phyloP scores from a whole-genome alignment of 129 eudicot genomes.

The Deinandra increscens region DNA sequence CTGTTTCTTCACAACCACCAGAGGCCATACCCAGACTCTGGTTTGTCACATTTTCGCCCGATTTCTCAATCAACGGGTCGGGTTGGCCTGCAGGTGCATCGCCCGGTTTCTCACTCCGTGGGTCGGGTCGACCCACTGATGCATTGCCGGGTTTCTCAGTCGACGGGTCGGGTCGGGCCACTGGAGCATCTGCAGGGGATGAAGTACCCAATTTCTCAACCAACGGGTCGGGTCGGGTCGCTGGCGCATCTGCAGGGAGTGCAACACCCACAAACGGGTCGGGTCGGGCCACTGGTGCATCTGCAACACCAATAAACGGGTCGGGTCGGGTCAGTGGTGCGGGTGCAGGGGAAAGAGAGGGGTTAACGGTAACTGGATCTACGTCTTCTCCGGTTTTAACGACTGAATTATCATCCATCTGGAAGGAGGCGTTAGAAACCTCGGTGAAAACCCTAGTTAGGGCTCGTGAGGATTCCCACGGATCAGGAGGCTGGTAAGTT shows the following conservation, averaged over 20 bases:
- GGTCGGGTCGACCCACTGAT: slow-evolving; percentile 18
- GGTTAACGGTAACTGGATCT: slow-evolving; percentile 33
- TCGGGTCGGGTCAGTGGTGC: slow-evolving; percentile 17
- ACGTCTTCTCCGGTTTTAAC: slow-evolving; percentile 88
- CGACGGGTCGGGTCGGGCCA: slow-evolving; percentile 44
- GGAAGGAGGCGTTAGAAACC: slow-evolving; percentile 79
- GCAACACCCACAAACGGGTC: slow-evolving; percentile 47
- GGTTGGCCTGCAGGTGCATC: slow-evolving; percentile 49
- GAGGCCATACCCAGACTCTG: slow-evolving; percentile 34
- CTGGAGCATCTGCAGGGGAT: slow-evolving; percentile 34
- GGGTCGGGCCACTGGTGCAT: slow-evolving; percentile 47
- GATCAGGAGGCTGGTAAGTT: slow-evolving; percentile 98
- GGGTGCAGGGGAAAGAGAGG: slow-evolving; percentile 15
- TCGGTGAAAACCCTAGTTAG: slow-evolving; percentile 74
- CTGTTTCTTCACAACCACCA: slow-evolving; percentile 49
- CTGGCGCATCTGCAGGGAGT: too few species aligned
- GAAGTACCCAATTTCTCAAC: slow-evolving; percentile 7
- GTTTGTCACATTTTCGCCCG: slow-evolving; percentile 39
- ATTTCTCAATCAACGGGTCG: slow-evolving; percentile 52
- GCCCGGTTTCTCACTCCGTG: slow-evolving; percentile 16
- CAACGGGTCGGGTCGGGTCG: slow-evolving; percentile 31
- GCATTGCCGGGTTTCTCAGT: slow-evolving; percentile 53
- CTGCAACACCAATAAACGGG: slow-evolving; percentile 25
- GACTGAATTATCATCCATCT: slow-evolving; percentile 75
- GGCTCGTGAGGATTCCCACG: slow-evolving; percentile 94